These are phyloP conservation scores for Schizosaccharomyces versatilis DNA, from an alignment of 1,139 yeast genomes.

Conservation along the genomic window DNA sequence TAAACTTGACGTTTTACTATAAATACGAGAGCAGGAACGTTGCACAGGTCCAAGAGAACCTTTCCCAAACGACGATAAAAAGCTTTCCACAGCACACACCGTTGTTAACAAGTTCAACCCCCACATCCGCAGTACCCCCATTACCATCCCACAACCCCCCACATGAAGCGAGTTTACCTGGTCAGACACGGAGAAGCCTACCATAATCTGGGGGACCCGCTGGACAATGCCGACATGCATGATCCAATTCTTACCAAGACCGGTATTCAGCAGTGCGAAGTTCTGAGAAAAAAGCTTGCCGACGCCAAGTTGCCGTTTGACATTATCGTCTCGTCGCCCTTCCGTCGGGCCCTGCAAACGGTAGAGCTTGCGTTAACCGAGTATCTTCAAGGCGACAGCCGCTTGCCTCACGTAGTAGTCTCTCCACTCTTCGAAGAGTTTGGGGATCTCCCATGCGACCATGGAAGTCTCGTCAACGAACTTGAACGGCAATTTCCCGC, in stretches of 20 bases:
- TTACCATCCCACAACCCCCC: no score
- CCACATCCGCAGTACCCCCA: no score
- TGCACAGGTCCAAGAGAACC: no score
- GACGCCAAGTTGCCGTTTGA: conserved; percentile 3
- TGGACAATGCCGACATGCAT: conserved; percentile 9
- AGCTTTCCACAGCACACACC: no score
- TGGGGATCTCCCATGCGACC: conserved; percentile 10
- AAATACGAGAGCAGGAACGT: no score
- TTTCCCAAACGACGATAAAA: no score
- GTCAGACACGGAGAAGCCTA: conserved; percentile 17
- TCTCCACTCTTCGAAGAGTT: conserved; percentile 7
- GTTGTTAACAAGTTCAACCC: no score
- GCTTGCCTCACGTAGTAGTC: not conserved
- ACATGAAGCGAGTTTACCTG: conserved; percentile 6
- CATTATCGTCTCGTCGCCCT: conserved; percentile 12
- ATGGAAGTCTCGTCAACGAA: conserved; percentile 4
- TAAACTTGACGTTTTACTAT: no score
- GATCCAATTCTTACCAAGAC: conserved; percentile 11
- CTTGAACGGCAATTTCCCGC: not conserved
- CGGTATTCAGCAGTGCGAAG: conserved; percentile 10
- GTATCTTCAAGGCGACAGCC: not conserved
- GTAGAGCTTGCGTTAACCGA: conserved; percentile 7
- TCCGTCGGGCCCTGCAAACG: conserved; percentile 12
- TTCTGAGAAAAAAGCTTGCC: conserved; percentile 3
- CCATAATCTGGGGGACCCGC: conserved; percentile 8